Conservation (phyloP, 129 eudicot genomes). For the Saposhnikovia divaricata region DNA sequence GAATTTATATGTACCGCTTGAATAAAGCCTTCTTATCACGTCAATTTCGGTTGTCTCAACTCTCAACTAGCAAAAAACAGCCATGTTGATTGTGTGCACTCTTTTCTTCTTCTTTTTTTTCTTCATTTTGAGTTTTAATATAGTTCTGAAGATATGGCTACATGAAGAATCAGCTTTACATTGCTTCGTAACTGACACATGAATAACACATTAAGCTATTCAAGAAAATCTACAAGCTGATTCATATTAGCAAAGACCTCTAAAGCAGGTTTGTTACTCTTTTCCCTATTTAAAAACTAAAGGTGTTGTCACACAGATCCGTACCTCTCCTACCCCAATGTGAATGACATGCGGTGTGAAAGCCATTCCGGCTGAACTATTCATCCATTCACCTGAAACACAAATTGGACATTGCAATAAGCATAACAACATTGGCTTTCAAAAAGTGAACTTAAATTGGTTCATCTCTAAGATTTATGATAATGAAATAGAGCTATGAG, state of each 20-base stretch:
- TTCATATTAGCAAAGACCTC: not conserved
- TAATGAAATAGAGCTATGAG: not conserved
- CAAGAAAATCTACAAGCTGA: not conserved
- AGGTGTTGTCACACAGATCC: not conserved
- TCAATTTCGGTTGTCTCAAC: no score
- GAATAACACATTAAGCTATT: not conserved
- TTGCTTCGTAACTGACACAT: no score
- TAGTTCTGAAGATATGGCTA: not conserved
- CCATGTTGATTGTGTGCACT: not conserved
- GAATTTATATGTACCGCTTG: not conserved
- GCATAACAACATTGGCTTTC: not conserved
- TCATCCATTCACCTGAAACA: constrained; percentile 86
- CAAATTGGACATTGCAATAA: not conserved
- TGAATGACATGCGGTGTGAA: constrained; percentile 84
- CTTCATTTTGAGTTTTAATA: no score
- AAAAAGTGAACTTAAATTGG: not conserved
- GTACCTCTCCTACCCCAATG: constrained; percentile 65
- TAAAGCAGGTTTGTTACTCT: not conserved
- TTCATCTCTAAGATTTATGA: not conserved
- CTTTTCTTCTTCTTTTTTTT: no score
- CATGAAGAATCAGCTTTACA: not conserved
- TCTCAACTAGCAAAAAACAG: not conserved
- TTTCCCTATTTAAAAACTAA: not conserved
- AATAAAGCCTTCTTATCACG: not conserved
- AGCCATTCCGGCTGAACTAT: constrained; percentile 73